Base-by-base conservation (phyloP, 2,329 filamentous ascomycete species). In the Hypoxylon sp. region DNA sequence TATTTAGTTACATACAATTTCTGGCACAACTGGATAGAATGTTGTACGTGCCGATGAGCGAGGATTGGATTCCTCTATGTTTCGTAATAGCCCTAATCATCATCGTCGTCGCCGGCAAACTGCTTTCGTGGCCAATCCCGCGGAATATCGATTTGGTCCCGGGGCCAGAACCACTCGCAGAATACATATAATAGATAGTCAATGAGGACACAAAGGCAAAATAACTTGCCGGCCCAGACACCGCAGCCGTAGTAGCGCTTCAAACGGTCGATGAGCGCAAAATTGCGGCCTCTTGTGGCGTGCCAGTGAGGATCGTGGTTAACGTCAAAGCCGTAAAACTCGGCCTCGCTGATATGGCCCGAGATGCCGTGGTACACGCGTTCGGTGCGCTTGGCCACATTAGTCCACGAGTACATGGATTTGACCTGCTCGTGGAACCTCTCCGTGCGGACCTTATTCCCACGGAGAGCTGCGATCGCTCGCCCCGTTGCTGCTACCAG, bases 401-500 rank as follows among this genome's bases (percentile, higher is more conserved):
- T 93, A 19, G 90, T 90, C 94, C 94, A 99, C 1, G 91, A 96
- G 74, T 99, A 99, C 94, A 97, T 97, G 76, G 89, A 90, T 71
- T 93, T 91, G 57, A 99, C 94, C 71, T 97, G 90, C 61, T 96
- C 93, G 69, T 99, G 94, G 67, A 99, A 99, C 30, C 88, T 84
- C 69, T 97, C 93, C 1, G 94, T 96, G 57, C 91, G 86, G 19
- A 99, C 88, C 63, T 88, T 90, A 62, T 92, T 93, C 4, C 88
- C 88, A 32, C 93, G 86, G 47, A 99, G 79, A 20, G 90, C 88
- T 0, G 86, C 88, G 55, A 99, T 97, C 12, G 95, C 94, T 60
- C 87, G 88, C 12, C 90, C 89, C 0, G 95, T 97, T 3, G 93
- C 94, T 30, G 85, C 80, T 0, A 99, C 93, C 7, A 99, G 77